phyloP scores from a whole-genome alignment of 2,329 filamentous ascomycete species.

The Aspergillus glaucus region DNA sequence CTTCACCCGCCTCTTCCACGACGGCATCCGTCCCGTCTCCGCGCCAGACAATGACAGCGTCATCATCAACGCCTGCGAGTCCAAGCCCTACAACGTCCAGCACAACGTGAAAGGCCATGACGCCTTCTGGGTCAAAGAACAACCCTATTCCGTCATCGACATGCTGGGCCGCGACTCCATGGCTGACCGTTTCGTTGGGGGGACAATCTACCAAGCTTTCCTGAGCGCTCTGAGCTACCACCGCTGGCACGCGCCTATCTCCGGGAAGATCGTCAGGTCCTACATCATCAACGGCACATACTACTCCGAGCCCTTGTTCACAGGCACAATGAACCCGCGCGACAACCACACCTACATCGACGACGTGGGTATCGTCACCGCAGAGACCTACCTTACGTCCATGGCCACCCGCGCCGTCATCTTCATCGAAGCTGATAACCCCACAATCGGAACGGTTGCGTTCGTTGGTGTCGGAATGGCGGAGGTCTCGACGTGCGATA shows the following conservation, averaged over 20 bases:
- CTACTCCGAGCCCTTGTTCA: conserved; percentile 55
- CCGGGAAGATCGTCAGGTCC: conserved; percentile 52
- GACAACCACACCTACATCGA: conserved; percentile 19
- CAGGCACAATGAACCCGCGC: conserved; percentile 35
- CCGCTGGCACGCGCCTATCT: conserved; percentile 63
- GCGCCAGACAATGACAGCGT: conserved; percentile 44
- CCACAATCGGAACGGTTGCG: conserved; percentile 59
- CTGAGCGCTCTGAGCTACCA: conserved; percentile 62
- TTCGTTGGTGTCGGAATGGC: conserved; percentile 69
- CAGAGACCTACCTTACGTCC: conserved; percentile 60
- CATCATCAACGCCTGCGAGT: conserved; percentile 61
- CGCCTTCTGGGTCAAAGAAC: conserved; percentile 61
- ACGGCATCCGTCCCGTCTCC: conserved; percentile 52
- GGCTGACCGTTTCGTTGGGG: conserved; percentile 49
- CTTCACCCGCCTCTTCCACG: conserved; percentile 55
- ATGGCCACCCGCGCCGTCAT: conserved; percentile 63
- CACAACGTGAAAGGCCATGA: conserved; percentile 50
- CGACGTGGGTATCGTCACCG: conserved; percentile 21
- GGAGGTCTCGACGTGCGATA: conserved; percentile 66
- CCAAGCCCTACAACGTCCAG: conserved; percentile 49
- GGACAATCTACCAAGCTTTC: conserved; percentile 65
- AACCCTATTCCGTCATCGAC: conserved; percentile 59
- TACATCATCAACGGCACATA: conserved; percentile 59
- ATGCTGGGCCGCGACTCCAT: conserved; percentile 55
- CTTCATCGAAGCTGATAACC: conserved; percentile 62